phyloP scores from a whole-genome alignment of 2,329 filamentous ascomycete genomes.

The Ophiostoma sp. region DNA sequence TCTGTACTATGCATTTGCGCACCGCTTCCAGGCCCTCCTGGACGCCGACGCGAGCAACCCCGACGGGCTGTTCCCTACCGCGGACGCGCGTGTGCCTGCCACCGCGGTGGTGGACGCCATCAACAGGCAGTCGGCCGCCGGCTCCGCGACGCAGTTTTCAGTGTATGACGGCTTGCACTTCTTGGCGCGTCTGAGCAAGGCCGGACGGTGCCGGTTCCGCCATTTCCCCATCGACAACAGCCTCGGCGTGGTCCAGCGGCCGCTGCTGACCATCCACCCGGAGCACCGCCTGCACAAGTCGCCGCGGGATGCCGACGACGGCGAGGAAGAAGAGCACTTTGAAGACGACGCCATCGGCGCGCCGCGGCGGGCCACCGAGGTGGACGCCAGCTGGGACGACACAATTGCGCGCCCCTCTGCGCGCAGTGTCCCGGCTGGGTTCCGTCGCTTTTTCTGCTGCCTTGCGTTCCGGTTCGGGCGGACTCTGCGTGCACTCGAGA shows the following conservation, averaged over 20 bases:
- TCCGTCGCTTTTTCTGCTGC: conserved; percentile 30
- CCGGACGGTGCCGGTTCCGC: conserved; percentile 26
- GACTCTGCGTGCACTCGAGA: conserved; percentile 29
- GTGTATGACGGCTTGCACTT: conserved; percentile 33
- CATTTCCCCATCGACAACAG: conserved; percentile 23
- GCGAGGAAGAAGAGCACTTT: background rate
- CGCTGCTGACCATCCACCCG: conserved; percentile 31
- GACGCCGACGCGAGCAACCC: conserved; percentile 33
- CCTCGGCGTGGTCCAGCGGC: conserved; percentile 31
- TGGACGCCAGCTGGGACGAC: conserved; percentile 26
- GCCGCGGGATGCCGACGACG: background rate
- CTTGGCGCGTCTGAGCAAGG: conserved; percentile 30
- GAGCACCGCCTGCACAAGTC: conserved; percentile 30
- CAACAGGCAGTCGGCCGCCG: conserved; percentile 25
- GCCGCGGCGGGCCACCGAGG: conserved; percentile 23
- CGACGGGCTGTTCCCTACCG: conserved; percentile 29
- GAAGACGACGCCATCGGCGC: conserved; percentile 28
- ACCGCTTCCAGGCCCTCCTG: conserved; percentile 34
- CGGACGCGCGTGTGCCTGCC: conserved; percentile 28
- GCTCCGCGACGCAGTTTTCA: conserved; percentile 27
- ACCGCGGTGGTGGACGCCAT: conserved; percentile 31
- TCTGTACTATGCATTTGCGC: conserved; percentile 35
- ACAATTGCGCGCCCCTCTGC: conserved; percentile 20
- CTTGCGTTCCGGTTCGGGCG: conserved; percentile 32
- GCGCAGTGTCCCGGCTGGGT: conserved; percentile 10